A percentile compares a stretch with the other conserved stretches of the same genome.
phyloP scores from a whole-genome alignment of 306 rosid species.

The Nissolia schottii region DNA sequence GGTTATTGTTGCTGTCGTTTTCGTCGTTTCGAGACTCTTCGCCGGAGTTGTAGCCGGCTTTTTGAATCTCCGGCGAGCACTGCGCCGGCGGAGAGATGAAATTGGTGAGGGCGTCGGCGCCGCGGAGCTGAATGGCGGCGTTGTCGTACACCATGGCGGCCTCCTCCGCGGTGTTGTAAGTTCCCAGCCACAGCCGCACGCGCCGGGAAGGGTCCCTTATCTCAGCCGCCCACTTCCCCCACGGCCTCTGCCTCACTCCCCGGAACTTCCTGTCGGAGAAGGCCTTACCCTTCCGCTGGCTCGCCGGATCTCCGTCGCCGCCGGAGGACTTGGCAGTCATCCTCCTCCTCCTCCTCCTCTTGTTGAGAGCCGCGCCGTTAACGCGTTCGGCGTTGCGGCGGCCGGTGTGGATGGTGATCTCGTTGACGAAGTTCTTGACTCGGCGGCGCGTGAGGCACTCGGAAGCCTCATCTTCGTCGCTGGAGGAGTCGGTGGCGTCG shows the following conservation, averaged over 20 bases:
- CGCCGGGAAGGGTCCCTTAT: constrained; percentile 79
- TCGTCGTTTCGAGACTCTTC: neutral
- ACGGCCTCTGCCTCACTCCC: constrained; percentile 92
- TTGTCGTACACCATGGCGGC: constrained; percentile 91
- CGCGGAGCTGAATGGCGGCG: constrained; percentile 90
- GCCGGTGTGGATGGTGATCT: constrained; percentile 48
- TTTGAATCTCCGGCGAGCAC: neutral
- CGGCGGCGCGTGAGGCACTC: constrained; percentile 35
- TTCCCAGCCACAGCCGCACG: constrained; percentile 81
- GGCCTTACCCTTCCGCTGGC: constrained; percentile 14
- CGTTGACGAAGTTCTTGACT: constrained; percentile 63
- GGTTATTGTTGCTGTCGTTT: neutral
- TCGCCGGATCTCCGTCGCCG: neutral
- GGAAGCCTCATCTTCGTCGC: constrained; percentile 53
- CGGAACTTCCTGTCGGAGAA: constrained; percentile 62
- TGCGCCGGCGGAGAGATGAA: constrained; percentile 42
- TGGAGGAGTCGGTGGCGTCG: constrained; percentile 87
- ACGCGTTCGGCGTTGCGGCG: constrained; percentile 11
- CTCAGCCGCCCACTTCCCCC: constrained; percentile 99
- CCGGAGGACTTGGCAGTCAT: neutral
- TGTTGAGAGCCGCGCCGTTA: constrained; percentile 12
- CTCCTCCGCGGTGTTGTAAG: constrained; percentile 87
- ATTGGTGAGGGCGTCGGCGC: constrained; percentile 83
- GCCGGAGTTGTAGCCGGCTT: constrained; percentile 3
- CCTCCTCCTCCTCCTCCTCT: constrained; percentile 20